A percentile compares a stretch with the other conserved stretches of the same genome.
phyloP scores from a whole-genome alignment of 1,139 yeast species.

The Candida sanyaensis region DNA sequence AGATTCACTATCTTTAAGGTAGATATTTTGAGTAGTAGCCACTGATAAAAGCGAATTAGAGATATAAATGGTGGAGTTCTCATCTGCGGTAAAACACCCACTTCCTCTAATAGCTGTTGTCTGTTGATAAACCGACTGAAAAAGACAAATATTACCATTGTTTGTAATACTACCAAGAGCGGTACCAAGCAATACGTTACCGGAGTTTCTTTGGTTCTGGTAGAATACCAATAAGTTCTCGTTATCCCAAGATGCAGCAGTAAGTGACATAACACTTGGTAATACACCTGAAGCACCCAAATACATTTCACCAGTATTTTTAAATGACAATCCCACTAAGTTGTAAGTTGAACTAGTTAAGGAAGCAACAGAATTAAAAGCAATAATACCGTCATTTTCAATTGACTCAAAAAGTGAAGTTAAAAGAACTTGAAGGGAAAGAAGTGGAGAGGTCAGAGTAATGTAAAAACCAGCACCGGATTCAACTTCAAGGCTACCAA shows the following conservation, averaged over 20 bases:
- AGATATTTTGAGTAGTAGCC: slow-evolving; percentile 23
- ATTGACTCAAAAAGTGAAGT: slow-evolving; percentile 16
- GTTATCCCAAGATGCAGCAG: slow-evolving; percentile 25
- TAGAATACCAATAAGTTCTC: slow-evolving; percentile 28
- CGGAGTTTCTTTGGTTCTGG: slow-evolving; percentile 21
- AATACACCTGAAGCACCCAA: slow-evolving; percentile 26
- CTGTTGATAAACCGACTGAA: slow-evolving; percentile 24
- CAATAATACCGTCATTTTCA: slow-evolving; percentile 23
- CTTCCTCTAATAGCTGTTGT: slow-evolving; percentile 24
- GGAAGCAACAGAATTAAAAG: slow-evolving; percentile 23
- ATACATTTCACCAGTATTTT: slow-evolving; percentile 31
- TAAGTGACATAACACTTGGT: slow-evolving; percentile 20
- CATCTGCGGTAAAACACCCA: slow-evolving; percentile 31
- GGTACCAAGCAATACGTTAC: slow-evolving; percentile 23
- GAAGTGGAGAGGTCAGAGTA: slow-evolving; percentile 1
- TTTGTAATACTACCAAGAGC: slow-evolving; percentile 22
- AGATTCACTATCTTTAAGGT: slow-evolving; percentile 21
- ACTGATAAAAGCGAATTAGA: slow-evolving; percentile 18
- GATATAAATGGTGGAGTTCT: slow-evolving; percentile 22
- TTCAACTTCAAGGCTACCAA: slow-evolving; percentile 21
- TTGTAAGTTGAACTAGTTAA: slow-evolving; percentile 20
- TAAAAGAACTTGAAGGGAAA: slow-evolving; percentile 16
- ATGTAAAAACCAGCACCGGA: slow-evolving; percentile 27
- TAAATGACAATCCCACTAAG: slow-evolving; percentile 22
- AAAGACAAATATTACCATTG: slow-evolving; percentile 32